Conservation (phyloP, 2,329 filamentous ascomycete genomes). For the Aspergillus thermomutatus region DNA sequence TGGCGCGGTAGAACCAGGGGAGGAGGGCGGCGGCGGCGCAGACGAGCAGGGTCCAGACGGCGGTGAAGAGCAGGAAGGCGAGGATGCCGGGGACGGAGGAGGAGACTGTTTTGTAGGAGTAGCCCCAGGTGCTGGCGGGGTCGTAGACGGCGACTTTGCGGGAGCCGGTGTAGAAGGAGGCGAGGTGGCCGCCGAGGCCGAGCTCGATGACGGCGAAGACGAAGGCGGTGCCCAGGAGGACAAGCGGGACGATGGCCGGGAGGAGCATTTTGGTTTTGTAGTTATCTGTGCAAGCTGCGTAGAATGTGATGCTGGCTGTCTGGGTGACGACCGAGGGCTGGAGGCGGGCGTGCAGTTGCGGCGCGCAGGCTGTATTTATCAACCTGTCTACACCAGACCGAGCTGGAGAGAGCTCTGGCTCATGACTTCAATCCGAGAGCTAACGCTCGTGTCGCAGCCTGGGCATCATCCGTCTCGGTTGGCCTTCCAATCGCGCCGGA, state of each 20-base stretch:
- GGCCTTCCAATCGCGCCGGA: neutral
- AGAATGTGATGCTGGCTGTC: too few relatives aligned
- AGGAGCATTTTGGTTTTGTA: conserved; percentile 8
- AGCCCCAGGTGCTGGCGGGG: conserved; percentile 2
- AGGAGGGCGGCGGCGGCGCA: conserved; percentile 16
- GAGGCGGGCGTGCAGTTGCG: neutral
- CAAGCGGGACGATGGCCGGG: conserved; percentile 22
- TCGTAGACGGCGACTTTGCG: neutral
- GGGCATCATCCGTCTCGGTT: neutral
- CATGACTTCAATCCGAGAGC: neutral
- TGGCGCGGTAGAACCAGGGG: conserved; percentile 18
- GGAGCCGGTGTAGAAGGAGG: conserved; percentile 6
- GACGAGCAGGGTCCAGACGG: conserved; percentile 26
- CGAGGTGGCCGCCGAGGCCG: conserved; percentile 22
- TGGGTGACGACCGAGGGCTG: too few relatives aligned
- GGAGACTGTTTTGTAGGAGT: conserved; percentile 11
- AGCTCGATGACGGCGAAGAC: conserved; percentile 27
- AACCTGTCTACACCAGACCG: too few relatives aligned
- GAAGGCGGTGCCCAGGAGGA: conserved; percentile 21
- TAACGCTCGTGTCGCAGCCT: neutral
- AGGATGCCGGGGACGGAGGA: conserved; percentile 17
- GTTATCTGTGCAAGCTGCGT: too few relatives aligned
- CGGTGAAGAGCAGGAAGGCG: conserved; percentile 22
- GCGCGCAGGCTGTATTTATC: neutral
- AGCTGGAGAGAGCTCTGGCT: too few relatives aligned